Base-by-base conservation (phyloP, 257 asterid species). In the Fraxinus quadrangulata region DNA sequence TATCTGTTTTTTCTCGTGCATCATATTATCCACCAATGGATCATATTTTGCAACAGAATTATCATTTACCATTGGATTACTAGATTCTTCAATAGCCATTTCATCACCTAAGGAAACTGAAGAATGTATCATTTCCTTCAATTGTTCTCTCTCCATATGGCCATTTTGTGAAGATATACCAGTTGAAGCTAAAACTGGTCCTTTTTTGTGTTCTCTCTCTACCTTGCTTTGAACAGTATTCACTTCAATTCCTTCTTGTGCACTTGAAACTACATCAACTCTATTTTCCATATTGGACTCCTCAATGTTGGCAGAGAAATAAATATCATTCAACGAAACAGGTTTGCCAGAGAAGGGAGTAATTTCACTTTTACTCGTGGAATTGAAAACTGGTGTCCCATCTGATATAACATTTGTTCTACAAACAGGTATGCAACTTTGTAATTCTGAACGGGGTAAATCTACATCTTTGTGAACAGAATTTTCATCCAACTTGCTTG, bases 391-490 rank as follows among this genome's bases (percentile, higher is more conserved):
- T 75, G 33, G 84, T 63, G 75, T 80, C 40, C 34, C 80, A 42
- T 78, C 80, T 56, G 72, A 77, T 65, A 73, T 76, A 68, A 73
- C 49, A 69, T 45, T 73, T 66, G 70, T 80, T 37, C 28, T 78
- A 54, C 75, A 47, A 24, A 71, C 74, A 72, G 40, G 76, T n/a
- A 63, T 19, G 74, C 61, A 37, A 14, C 70, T 63, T 72, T 33
- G 85, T 79, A 80, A 70, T 24, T 81, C 83, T 26, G 79, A 66
- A 83, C 66, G 79, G 65, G 74, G 85, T 73, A 79, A 77, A 74
- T 73, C 81, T 76, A 70, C 78, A 80, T 82, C 85, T 74, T 84
- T 65, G 69, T 81, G 77, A 73, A 77, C 68, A 74, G 42, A 72
- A 69, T 79, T 54, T 76, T 77, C 76, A 73, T 83, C 87, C 78